phyloP scores from a whole-genome alignment of 768 basidiomycete genomes.

The Coprinopsis strossmayeri region DNA sequence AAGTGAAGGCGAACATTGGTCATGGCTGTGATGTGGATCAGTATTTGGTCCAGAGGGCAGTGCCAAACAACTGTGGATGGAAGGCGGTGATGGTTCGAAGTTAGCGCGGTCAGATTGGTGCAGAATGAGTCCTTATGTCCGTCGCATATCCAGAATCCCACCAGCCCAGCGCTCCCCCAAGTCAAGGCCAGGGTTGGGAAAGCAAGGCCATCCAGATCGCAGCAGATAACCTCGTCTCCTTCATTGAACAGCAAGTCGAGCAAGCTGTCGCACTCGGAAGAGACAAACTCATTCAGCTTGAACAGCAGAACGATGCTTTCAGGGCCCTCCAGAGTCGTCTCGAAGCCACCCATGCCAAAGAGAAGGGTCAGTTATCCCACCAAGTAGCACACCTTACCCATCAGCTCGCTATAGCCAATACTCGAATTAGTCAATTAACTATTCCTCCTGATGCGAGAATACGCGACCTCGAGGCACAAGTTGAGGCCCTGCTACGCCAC shows the following conservation, averaged over 20 bases:
- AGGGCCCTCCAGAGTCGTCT: background rate
- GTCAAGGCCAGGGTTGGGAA: too few species aligned
- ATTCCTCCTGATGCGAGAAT: background rate
- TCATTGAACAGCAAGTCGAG: constrained; percentile 18
- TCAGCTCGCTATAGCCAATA: background rate
- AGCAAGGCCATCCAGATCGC: constrained; percentile 17
- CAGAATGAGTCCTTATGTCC: too few species aligned
- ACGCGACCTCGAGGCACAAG: background rate
- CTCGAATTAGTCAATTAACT: background rate
- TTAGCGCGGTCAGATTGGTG: too few species aligned
- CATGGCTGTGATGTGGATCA: constrained; percentile 1
- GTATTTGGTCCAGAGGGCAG: constrained; percentile 18
- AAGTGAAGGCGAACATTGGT: constrained; percentile 9
- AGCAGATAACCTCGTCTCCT: constrained; percentile 16
- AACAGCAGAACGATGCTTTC: background rate
- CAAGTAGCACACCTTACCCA: background rate
- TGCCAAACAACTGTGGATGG: constrained; percentile 1
- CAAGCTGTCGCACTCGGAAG: constrained; percentile 9
- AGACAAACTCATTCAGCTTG: background rate
- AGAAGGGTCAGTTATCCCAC: background rate
- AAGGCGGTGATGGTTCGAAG: background rate
- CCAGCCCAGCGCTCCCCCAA: background rate
- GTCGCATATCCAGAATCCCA: too few species aligned
- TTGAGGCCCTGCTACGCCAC: background rate
- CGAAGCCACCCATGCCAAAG: background rate